phyloP scores from a whole-genome alignment of 108 stramenopile genomes.

The Cyclotella cryptica region DNA sequence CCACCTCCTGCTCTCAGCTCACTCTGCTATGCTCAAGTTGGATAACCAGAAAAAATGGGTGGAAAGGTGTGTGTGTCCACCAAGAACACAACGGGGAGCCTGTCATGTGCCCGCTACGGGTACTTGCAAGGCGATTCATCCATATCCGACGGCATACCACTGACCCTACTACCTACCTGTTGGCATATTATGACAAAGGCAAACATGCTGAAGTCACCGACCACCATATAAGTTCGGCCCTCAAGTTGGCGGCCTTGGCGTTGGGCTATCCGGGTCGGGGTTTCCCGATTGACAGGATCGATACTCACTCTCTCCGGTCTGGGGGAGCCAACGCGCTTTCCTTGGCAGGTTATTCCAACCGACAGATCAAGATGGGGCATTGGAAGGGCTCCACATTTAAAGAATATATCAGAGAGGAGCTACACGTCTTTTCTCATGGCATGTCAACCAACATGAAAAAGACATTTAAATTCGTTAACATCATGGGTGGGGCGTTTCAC shows the following conservation, averaged over 20 bases:
- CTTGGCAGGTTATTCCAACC: not conserved
- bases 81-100: not conserved
- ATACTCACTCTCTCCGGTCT: not conserved
- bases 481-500: not conserved
- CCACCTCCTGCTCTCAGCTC: not conserved
- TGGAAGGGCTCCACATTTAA: not conserved
- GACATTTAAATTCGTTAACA: not conserved
- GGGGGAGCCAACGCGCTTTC: not conserved
- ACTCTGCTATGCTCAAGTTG: not conserved
- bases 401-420: not conserved
- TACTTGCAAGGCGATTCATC: too few species aligned
- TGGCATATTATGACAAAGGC: not conserved
- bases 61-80: not conserved
- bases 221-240: too few species aligned
- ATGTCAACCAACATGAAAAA: not conserved
- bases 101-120: too few species aligned
- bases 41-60: conserved; percentile 15
- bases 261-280: too few species aligned
- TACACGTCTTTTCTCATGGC: not conserved
- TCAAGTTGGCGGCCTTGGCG: too few species aligned
- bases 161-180: not conserved
- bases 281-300: not conserved
- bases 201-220: too few species aligned
- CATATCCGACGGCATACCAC: not conserved
- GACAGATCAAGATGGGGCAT: conserved; percentile 3